Evolutionary conservation across 208 protist species (phyloP).

Genomic region (Acanthamoeba culbertsoni): DNA sequence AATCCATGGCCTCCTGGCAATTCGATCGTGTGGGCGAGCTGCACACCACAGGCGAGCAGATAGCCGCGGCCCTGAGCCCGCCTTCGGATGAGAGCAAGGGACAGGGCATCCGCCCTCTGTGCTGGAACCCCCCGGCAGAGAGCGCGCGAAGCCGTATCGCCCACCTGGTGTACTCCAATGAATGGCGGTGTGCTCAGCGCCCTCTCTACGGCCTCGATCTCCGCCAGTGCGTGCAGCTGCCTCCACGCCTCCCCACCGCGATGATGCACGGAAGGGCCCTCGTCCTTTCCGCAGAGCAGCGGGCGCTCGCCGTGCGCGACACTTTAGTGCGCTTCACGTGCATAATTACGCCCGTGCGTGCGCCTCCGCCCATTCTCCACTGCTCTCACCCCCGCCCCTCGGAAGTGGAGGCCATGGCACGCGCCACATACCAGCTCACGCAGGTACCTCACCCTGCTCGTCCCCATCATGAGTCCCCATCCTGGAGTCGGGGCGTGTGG

Average conservation of each 20-base stretch:
- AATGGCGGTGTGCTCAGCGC: constrained; percentile 14
- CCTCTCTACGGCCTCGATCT: constrained; percentile 65
- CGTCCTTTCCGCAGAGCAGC: not conserved
- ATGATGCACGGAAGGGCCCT: not conserved
- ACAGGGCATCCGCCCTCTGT: not conserved
- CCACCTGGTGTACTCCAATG: constrained; percentile 41
- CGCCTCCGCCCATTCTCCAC: not conserved
- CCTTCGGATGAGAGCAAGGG: not conserved
- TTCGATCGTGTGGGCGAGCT: not conserved
- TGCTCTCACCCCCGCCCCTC: not conserved
- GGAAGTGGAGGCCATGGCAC: not conserved
- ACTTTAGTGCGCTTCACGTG: not conserved
- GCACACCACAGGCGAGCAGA: not conserved
- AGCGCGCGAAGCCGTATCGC: not conserved
- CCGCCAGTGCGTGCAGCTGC: not conserved
- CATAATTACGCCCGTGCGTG: not conserved
- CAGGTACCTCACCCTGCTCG: not conserved
- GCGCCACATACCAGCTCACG: not conserved
- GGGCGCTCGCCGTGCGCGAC: not conserved
- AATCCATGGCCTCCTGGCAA: not conserved
- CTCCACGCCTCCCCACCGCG: not conserved
- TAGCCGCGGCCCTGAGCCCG: not conserved
- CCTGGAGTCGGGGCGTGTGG: no score
- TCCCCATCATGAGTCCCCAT: no score
- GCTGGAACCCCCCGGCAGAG: not conserved